Percentiles rank a stretch among this genome's conserved stretches.
These are phyloP conservation scores for Solanum rostratum DNA, from an alignment of 257 asterid species.

Conservation along the genomic window DNA sequence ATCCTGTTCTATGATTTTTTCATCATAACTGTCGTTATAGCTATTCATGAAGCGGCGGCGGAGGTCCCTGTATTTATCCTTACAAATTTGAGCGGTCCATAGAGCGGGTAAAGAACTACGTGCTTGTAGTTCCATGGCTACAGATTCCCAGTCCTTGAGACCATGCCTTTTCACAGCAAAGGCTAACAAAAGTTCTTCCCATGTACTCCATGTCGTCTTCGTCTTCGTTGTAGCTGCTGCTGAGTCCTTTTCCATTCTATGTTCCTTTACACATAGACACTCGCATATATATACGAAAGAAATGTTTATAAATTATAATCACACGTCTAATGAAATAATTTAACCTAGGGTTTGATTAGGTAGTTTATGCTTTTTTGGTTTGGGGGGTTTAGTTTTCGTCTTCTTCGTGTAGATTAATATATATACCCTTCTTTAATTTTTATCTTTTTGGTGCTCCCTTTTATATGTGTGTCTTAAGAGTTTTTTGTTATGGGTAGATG, in stretches of 20 bases:
- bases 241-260: background rate
- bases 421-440: background rate
- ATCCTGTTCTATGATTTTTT: background rate
- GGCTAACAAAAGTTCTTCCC: constrained; percentile 35
- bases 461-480: background rate
- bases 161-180: constrained; percentile 38
- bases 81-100: constrained; percentile 21
- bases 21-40: background rate
- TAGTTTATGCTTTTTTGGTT: background rate
- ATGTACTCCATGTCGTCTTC: constrained; percentile 21
- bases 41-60: constrained; percentile 17
- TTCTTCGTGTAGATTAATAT: background rate
- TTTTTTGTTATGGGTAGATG: background rate
- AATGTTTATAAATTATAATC: background rate
- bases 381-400: background rate
- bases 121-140: constrained; percentile 28
- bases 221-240: background rate
- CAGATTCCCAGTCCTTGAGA: constrained; percentile 27
- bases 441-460: background rate
- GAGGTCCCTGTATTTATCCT: constrained; percentile 13
- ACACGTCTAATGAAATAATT: background rate
- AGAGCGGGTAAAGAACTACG: constrained; percentile 6
- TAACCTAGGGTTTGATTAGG: constrained; percentile 2
- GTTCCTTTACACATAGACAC: background rate
- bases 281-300: background rate